Evolutionary conservation across 2,329 filamentous ascomycete genomes (phyloP).

Genomic region (Fusarium hostae): DNA sequence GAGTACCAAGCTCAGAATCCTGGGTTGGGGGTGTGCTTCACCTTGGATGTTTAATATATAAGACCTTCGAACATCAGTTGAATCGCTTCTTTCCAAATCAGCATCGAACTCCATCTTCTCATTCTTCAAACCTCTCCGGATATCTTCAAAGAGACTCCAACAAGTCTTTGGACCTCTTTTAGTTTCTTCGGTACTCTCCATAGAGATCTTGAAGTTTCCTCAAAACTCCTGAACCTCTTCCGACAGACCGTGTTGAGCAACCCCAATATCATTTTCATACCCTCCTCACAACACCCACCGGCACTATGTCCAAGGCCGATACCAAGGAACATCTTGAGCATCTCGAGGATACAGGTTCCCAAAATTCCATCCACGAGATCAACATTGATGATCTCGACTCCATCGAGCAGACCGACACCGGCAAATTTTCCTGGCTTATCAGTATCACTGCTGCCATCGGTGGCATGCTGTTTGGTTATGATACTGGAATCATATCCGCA

Average conservation of each 20-base stretch:
- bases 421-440: conserved; percentile 43
- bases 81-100: conserved; percentile 12
- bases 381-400: conserved; percentile 41
- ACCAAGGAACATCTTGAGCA: conserved; percentile 36
- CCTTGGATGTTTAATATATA: conserved; percentile 25
- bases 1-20: neutral
- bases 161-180: neutral
- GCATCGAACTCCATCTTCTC: conserved; percentile 6
- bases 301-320: conserved; percentile 36
- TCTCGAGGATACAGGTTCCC: conserved; percentile 30
- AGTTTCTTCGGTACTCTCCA: too few relatives aligned
- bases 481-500: conserved; percentile 54
- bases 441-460: conserved; percentile 48
- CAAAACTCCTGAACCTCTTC: too few relatives aligned
- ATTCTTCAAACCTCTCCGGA: neutral
- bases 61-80: conserved; percentile 22
- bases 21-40: conserved; percentile 29
- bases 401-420: conserved; percentile 41
- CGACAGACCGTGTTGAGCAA: too few relatives aligned
- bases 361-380: conserved; percentile 27
- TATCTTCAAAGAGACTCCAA: neutral
- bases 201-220: neutral
- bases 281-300: neutral
- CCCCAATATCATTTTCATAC: neutral
- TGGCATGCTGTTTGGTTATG: conserved; percentile 52